A percentile compares a stretch with the other conserved stretches of the same genome.
Evolutionary conservation across 129 eudicot genomes (phyloP).

Genomic region (Flaveria brownii): DNA sequence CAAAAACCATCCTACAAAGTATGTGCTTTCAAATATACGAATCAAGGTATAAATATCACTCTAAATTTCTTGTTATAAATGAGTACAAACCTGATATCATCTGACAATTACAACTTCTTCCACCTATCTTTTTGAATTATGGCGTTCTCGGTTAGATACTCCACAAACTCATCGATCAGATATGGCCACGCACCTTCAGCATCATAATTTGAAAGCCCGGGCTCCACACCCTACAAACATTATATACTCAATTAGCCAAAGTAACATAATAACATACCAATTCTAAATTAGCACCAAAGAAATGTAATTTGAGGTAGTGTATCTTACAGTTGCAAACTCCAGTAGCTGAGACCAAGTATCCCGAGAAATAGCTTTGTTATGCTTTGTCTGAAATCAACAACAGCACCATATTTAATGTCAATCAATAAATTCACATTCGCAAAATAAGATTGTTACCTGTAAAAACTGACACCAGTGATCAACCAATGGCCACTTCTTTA

Average conservation of each 20-base stretch:
- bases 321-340: conserved; percentile 81
- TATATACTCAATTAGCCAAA: too few relatives aligned
- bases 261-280: neutral
- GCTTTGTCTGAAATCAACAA: conserved; percentile 57
- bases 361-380: conserved; percentile 90
- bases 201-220: conserved; percentile 73
- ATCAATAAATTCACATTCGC: neutral
- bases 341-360: conserved; percentile 92
- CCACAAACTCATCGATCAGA: conserved; percentile 89
- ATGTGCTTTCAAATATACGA: neutral
- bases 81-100: neutral
- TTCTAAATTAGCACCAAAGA: neutral
- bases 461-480: conserved; percentile 91
- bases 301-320: neutral
- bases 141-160: conserved; percentile 66
- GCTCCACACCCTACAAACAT: conserved; percentile 69
- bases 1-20: neutral
- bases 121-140: conserved; percentile 41
- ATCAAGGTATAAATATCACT: neutral
- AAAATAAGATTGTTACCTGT: conserved; percentile 53
- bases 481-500: conserved; percentile 79
- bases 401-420: neutral
- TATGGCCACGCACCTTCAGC: conserved; percentile 97
- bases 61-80: neutral
- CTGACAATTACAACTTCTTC: neutral